Base-by-base conservation (phyloP, 768 basidiomycete species). In the Leucosporidium yakuticum region DNA sequence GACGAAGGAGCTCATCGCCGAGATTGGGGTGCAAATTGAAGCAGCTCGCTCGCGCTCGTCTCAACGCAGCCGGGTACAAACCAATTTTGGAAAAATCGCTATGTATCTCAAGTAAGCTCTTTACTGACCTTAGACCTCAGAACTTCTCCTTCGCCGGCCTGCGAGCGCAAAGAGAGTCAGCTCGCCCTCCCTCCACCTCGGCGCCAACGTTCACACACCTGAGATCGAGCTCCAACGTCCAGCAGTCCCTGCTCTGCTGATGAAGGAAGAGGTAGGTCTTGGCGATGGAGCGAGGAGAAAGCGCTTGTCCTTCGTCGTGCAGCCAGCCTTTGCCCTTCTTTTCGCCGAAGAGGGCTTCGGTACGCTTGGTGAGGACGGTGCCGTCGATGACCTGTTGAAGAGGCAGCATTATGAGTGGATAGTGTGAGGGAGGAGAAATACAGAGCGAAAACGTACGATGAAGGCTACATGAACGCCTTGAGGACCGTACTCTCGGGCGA, bases 401-500 rank as follows among this genome's bases (percentile, higher is more conserved):
- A 15, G 2, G 23, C n/a, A 21, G 36, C n/a, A n/a, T n/a, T n/a
- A 7, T 29, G 31, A 25, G 36, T 34, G 21, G 53, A 50, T 2
- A 4, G 19, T 1, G 6, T 14, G 8, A 15, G 14, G 27, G 31
- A 57, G 73, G 74, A 27, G 68, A 75, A 58, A 36, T n/a, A n/a
- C n/a, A n/a, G n/a, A 75, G 2, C 5, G 9, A n/a, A 8, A 12
- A 65, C 69, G 21, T 4, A 67, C 75, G 53, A 77, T 71, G 72
- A 78, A 77, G 1, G 75, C 74, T 25, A 79, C 77, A 59, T 79
- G 79, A 5, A 79, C 73, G 19, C 76, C 77, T 55, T 78, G 62
- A 0, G 76, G 74, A 2, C 75, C 76, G 32, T 76, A 79, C 56
- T 79, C 79, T 8, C 78, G 54, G 0, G 79, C 79, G 15, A 79